Evolutionary conservation across 2,329 filamentous ascomycete species (phyloP).

Genomic region (Delphinella strobiligena): DNA sequence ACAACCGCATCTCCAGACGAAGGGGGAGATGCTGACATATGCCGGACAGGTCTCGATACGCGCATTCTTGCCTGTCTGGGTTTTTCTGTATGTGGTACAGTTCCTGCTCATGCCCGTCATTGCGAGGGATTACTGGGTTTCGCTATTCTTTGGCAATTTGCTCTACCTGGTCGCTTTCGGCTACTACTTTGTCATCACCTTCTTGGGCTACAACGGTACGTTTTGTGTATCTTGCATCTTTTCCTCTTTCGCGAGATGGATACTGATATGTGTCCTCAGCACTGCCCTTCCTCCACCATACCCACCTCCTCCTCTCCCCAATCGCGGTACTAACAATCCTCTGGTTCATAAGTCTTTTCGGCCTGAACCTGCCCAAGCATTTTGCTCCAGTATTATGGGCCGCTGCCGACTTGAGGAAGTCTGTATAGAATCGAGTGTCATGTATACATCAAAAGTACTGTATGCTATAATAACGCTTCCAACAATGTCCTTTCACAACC

Average conservation of each 20-base stretch:
- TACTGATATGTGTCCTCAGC: conserved; percentile 26
- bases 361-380: conserved; percentile 38
- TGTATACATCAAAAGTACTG: too few relatives aligned
- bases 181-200: conserved; percentile 58
- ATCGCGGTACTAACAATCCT: conserved; percentile 47
- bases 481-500: too few relatives aligned
- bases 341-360: conserved; percentile 43
- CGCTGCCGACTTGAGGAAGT: conserved; percentile 27
- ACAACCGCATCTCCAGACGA: not conserved
- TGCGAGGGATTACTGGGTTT: conserved; percentile 42
- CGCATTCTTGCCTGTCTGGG: conserved; percentile 56
- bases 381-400: conserved; percentile 40
- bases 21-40: too few relatives aligned
- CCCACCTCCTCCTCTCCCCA: conserved; percentile 51
- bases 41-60: conserved; percentile 44
- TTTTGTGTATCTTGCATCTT: not conserved
- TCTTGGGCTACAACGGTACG: conserved; percentile 53
- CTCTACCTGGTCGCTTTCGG: conserved; percentile 53
- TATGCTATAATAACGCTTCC: too few relatives aligned
- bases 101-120: conserved; percentile 54
- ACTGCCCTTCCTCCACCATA: conserved; percentile 54
- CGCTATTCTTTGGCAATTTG: conserved; percentile 50
- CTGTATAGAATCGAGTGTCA: conserved; percentile 8
- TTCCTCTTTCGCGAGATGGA: not conserved
- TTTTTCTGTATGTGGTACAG: conserved; percentile 55